Conservation (phyloP, 2,329 filamentous ascomycete species). For the Xylaria multiplex region DNA sequence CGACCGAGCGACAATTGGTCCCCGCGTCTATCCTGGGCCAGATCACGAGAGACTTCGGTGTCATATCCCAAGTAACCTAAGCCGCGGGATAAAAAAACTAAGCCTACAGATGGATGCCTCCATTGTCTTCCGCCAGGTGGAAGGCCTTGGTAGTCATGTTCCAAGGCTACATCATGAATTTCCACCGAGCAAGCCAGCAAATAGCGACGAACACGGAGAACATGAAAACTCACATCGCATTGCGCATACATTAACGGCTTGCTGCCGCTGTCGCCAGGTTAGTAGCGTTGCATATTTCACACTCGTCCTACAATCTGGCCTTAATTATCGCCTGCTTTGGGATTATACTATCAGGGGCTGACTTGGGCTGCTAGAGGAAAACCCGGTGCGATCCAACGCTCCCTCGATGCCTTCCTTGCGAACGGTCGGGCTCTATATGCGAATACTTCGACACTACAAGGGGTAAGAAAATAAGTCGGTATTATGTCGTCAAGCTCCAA, state of each 20-base stretch:
- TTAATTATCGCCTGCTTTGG: constrained; percentile 15
- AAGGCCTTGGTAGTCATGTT: constrained; percentile 60
- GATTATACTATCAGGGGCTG: constrained; percentile 8
- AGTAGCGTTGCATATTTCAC: constrained; percentile 43
- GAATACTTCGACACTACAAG: constrained; percentile 95
- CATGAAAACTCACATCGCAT: constrained; percentile 69
- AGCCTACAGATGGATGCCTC: constrained; percentile 64
- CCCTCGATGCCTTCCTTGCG: constrained; percentile 90
- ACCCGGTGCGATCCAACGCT: constrained; percentile 94
- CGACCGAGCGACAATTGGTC: constrained; percentile 36
- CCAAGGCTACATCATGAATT: constrained; percentile 52
- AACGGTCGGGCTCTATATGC: constrained; percentile 88
- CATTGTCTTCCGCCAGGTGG: constrained; percentile 65
- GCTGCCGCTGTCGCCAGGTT: constrained; percentile 82
- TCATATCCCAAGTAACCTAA: constrained; percentile 21
- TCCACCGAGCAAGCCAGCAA: constrained; percentile 43
- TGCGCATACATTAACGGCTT: constrained; percentile 82
- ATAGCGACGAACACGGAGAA: constrained; percentile 58
- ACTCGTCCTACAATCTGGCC: not conserved
- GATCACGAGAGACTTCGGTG: constrained; percentile 32
- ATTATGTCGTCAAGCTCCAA: constrained; percentile 92
- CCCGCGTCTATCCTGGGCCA: constrained; percentile 30
- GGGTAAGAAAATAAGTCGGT: constrained; percentile 84
- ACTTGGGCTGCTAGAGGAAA: constrained; percentile 73
- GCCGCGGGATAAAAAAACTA: not conserved